These are phyloP conservation scores for Capronia epimyces DNA, from an alignment of 2,329 filamentous ascomycete genomes.

Conservation along the genomic window DNA sequence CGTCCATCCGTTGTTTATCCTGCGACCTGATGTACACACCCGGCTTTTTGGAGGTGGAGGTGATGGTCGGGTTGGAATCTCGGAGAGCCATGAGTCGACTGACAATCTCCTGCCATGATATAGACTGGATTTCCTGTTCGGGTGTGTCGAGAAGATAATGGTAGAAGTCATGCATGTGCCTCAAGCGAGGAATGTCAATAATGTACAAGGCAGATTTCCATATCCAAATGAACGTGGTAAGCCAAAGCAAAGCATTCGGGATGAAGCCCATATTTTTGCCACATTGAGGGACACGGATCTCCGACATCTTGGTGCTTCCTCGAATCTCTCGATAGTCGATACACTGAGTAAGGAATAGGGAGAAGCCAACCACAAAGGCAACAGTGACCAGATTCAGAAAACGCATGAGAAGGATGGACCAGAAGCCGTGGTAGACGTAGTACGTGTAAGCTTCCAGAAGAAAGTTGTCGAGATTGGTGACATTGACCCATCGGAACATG, in stretches of 20 bases:
- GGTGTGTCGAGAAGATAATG: slow-evolving; percentile 75
- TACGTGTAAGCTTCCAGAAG: slow-evolving; percentile 82
- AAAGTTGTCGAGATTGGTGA: slow-evolving; percentile 82
- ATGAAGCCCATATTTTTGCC: slow-evolving; percentile 66
- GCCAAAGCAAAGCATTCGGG: slow-evolving; percentile 74
- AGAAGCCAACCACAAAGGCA: slow-evolving; percentile 73
- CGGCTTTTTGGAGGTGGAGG: slow-evolving; percentile 53
- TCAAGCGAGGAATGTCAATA: slow-evolving; percentile 65
- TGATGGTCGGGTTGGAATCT: slow-evolving; percentile 83
- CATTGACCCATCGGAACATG: slow-evolving; percentile 89
- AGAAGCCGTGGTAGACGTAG: slow-evolving; percentile 74
- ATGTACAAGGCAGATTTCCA: slow-evolving; percentile 71
- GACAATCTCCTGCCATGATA: slow-evolving; percentile 90
- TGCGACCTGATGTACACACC: slow-evolving; percentile 68
- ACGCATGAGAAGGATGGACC: slow-evolving; percentile 72
- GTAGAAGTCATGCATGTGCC: slow-evolving; percentile 80
- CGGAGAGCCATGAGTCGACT: slow-evolving; percentile 76
- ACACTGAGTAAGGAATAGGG: slow-evolving; percentile 79
- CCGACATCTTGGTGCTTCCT: slow-evolving; percentile 50
- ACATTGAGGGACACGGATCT: slow-evolving; percentile 67
- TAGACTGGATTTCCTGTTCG: slow-evolving; percentile 82
- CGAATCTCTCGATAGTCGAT: slow-evolving; percentile 71
- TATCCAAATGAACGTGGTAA: slow-evolving; percentile 80
- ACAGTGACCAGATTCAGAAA: slow-evolving; percentile 71
- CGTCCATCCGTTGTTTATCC: slow-evolving; percentile 89